Percentiles rank a stretch among this genome's conserved stretches.
These are phyloP conservation scores for Ulvella scutata DNA, from an alignment of 139 green algal genomes.

Conservation along the genomic window DNA sequence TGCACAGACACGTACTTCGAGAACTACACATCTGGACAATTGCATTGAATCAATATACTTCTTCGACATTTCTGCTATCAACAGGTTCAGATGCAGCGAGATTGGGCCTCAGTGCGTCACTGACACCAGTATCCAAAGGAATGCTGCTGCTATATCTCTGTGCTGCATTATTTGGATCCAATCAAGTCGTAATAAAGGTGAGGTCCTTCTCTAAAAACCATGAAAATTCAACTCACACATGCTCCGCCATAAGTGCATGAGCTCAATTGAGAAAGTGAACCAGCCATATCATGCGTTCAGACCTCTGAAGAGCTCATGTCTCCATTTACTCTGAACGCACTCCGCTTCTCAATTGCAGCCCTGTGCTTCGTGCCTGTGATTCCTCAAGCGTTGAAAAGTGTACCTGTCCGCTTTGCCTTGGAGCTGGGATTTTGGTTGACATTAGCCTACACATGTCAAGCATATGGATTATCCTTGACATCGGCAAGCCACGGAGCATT, in stretches of 20 bases:
- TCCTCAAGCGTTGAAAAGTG: not conserved
- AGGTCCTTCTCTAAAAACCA: not conserved
- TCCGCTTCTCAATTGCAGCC: constrained; percentile 19
- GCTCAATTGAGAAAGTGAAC: not conserved
- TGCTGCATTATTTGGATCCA: constrained; percentile 22
- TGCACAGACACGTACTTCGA: no score
- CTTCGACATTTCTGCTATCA: no score
- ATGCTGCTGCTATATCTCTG: constrained; percentile 21
- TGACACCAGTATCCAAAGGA: constrained; percentile 5
- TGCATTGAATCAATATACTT: no score
- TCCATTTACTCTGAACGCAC: constrained; percentile 5
- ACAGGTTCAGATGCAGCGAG: no score
- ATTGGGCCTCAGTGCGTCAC: no score
- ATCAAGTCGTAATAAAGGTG: constrained; percentile 21
- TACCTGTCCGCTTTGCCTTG: not conserved
- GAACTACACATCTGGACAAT: no score
- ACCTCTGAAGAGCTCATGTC: constrained; percentile 9
- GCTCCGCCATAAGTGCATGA: not conserved
- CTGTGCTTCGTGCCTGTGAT: constrained; percentile 10
- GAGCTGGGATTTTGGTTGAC: constrained; percentile 23
- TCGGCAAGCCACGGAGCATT: constrained; percentile 13
- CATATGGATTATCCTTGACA: constrained; percentile 9
- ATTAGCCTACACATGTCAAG: constrained; percentile 15
- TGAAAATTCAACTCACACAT: not conserved
- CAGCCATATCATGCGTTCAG: no score